Conservation (phyloP, 441 rosid genomes). For the Adansonia gregorii region DNA sequence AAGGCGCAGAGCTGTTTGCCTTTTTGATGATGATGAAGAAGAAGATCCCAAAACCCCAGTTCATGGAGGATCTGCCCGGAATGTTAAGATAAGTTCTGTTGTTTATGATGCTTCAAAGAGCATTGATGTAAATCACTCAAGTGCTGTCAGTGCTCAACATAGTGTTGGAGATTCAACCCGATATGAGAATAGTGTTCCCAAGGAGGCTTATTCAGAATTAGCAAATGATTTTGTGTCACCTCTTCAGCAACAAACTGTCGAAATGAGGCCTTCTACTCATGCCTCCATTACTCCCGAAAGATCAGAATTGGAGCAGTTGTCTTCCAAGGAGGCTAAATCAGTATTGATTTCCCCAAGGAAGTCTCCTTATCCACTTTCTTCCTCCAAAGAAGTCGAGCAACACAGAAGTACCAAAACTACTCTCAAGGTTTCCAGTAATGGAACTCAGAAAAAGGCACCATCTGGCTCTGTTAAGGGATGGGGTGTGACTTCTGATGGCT, state of each 20-base stretch:
- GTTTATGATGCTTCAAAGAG: constrained; percentile 45
- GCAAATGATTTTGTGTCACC: constrained; percentile 44
- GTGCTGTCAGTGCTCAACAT: constrained; percentile 37
- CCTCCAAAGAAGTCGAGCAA: constrained; percentile 48
- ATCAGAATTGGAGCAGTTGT: constrained; percentile 43
- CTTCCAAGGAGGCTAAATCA: constrained; percentile 45
- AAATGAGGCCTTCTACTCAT: constrained; percentile 43
- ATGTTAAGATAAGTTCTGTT: constrained; percentile 42
- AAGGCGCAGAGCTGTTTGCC: constrained; percentile 90
- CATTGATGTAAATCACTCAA: constrained; percentile 33
- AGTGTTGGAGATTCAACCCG: constrained; percentile 43
- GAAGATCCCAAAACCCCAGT: constrained; percentile 93
- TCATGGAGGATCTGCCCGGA: constrained; percentile 63
- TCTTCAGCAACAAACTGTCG: constrained; percentile 35
- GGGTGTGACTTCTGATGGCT: constrained; percentile 41
- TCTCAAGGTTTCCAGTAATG: constrained; percentile 44
- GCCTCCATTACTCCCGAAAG: constrained; percentile 45
- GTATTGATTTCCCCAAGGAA: constrained; percentile 50
- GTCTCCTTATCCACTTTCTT: constrained; percentile 48
- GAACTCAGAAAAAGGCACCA: constrained; percentile 55
- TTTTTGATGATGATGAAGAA: constrained; percentile 69
- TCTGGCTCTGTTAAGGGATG: constrained; percentile 54
- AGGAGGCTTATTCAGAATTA: constrained; percentile 43
- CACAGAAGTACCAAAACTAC: constrained; percentile 42
- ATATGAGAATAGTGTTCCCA: constrained; percentile 41